phyloP scores from a whole-genome alignment of 352 stramenopile species.

The Globisporangium rhizosaccharum region DNA sequence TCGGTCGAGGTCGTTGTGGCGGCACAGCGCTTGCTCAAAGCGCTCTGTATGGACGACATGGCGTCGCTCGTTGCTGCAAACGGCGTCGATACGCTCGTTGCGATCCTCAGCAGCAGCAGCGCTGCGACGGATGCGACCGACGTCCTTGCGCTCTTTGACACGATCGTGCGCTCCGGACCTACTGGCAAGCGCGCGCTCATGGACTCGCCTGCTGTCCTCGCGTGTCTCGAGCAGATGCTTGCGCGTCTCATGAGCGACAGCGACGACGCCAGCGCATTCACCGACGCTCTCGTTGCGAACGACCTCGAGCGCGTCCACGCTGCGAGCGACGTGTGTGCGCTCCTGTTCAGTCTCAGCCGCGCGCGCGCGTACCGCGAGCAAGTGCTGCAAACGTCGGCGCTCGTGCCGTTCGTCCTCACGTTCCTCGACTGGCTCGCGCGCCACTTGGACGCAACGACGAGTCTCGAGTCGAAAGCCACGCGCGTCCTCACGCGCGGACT shows the following conservation, averaged over 20 bases:
- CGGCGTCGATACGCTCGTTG: conserved; percentile 56
- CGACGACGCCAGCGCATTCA: conserved; percentile 15
- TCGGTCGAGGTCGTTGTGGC: conserved; percentile 23
- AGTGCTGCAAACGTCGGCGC: conserved; percentile 31
- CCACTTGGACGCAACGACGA: conserved; percentile 24
- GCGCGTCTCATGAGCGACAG: conserved; percentile 14
- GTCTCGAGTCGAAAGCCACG: conserved; percentile 28
- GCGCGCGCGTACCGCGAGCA: conserved; percentile 32
- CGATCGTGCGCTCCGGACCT: conserved; percentile 41
- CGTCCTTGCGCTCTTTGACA: conserved; percentile 58
- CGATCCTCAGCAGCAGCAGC: conserved; percentile 17
- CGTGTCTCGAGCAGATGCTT: conserved; percentile 34
- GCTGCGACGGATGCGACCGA: conserved; percentile 23
- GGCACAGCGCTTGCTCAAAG: conserved; percentile 40
- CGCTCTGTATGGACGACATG: conserved; percentile 60
- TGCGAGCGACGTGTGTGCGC: conserved; percentile 37
- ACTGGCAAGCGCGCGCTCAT: conserved; percentile 45
- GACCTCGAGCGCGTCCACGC: conserved; percentile 42
- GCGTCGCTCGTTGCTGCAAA: conserved; percentile 55
- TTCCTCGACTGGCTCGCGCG: conserved; percentile 37
- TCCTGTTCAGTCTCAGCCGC: conserved; percentile 46
- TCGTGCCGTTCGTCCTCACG: conserved; percentile 4
- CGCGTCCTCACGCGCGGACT: conserved; percentile 33
- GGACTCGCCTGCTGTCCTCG: conserved; percentile 35
- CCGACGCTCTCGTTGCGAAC: conserved; percentile 11